Percentiles rank a stretch among this genome's conserved stretches.
Evolutionary conservation across 257 asterid species (phyloP).

Genomic region (Gardenia jasminoides): DNA sequence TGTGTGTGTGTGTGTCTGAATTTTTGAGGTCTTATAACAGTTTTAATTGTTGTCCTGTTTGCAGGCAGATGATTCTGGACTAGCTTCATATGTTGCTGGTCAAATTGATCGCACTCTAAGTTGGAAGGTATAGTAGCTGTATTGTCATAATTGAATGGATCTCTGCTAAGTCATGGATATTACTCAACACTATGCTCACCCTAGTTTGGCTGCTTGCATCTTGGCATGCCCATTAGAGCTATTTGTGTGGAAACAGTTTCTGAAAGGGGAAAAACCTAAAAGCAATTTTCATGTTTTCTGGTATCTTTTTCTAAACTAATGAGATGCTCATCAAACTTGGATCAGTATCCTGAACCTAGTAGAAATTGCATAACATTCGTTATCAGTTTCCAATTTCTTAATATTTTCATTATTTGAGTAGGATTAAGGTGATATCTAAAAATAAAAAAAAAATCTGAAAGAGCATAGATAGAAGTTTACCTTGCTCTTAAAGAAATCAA

Average conservation of each 20-base stretch:
- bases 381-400: background rate
- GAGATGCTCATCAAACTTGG: background rate
- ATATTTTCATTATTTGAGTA: background rate
- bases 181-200: background rate
- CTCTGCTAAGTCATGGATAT: background rate
- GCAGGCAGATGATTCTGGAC: constrained; percentile 74
- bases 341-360: background rate
- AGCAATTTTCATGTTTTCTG: background rate
- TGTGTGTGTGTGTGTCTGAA: too few species aligned
- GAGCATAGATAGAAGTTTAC: background rate
- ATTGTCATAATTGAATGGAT: background rate
- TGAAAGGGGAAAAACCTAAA: background rate
- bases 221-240: background rate
- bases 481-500: background rate
- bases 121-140: constrained; percentile 68
- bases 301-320: too few species aligned
- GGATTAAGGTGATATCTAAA: background rate
- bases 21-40: constrained; percentile 4
- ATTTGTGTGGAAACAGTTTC: background rate
- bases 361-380: too few species aligned
- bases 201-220: background rate
- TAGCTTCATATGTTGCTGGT: constrained; percentile 85
- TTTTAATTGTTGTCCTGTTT: constrained; percentile 18
- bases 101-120: constrained; percentile 87
- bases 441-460: background rate